phyloP scores from a whole-genome alignment of 441 rosid species.

The Hura crepitans region DNA sequence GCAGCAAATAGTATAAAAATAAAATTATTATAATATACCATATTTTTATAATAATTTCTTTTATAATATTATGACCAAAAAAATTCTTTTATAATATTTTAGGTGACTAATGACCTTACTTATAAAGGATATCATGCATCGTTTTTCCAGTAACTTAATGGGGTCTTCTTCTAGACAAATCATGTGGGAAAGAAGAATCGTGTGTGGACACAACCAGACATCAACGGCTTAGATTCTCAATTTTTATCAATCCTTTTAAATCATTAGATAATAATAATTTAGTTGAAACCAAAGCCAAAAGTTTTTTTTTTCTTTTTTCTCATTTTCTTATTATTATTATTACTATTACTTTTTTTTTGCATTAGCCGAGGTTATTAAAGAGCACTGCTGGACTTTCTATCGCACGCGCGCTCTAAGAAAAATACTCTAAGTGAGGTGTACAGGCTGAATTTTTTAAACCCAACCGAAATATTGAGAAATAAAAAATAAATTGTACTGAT shows the following conservation, averaged over 20 bases:
- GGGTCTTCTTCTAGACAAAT: slow-evolving; percentile 13
- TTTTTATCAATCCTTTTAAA: background rate
- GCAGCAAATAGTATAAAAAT: no score
- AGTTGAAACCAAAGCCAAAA: slow-evolving; percentile 13
- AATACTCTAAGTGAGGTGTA: background rate
- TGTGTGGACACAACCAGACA: slow-evolving; percentile 28
- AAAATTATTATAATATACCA: no score
- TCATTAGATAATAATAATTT: slow-evolving; percentile 29
- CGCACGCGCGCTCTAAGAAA: background rate
- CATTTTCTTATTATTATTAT: background rate
- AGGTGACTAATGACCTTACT: no score
- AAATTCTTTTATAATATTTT: no score
- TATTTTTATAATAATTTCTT: no score
- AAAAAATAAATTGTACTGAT: no score
- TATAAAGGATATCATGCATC: no score
- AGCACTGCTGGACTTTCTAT: background rate
- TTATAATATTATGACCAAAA: no score
- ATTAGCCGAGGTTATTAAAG: slow-evolving; percentile 22
- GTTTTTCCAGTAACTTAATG: background rate
- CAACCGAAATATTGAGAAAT: no score
- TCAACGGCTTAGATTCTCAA: slow-evolving; percentile 29
- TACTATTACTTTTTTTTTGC: slow-evolving; percentile 10
- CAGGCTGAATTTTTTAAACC: no score
- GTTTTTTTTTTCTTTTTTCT: background rate
- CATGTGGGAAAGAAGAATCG: slow-evolving; percentile 27